phyloP scores from a whole-genome alignment of 2,329 filamentous ascomycete genomes.

The Trichophyton schoenleinii region DNA sequence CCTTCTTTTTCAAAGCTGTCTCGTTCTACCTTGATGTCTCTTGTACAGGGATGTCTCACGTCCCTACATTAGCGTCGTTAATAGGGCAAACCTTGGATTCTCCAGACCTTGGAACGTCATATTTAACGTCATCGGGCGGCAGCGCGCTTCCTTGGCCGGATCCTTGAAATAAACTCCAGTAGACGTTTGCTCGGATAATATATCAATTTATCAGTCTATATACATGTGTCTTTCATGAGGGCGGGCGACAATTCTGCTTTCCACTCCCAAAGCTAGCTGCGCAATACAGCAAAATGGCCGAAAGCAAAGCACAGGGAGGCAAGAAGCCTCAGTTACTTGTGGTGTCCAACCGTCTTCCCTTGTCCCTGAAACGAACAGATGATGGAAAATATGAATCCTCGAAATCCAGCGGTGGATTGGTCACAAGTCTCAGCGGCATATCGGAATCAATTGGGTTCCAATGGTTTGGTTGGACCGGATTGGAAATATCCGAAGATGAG shows the following conservation, averaged over 20 bases:
- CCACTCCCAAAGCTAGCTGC: no score
- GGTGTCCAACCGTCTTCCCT: conserved; percentile 80
- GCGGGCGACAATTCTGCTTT: no score
- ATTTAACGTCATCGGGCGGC: neutral
- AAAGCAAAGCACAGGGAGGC: neutral
- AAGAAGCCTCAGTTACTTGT: conserved; percentile 39
- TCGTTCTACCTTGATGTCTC: neutral
- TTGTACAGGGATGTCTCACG: neutral
- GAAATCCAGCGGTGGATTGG: conserved; percentile 83
- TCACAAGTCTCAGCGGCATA: conserved; percentile 76
- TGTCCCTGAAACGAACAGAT: conserved; percentile 78
- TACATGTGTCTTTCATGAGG: neutral
- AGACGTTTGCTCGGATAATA: neutral
- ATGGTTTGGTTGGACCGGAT: conserved; percentile 93
- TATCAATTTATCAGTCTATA: no score
- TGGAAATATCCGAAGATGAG: conserved; percentile 72
- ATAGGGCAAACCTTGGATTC: neutral
- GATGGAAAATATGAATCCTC: conserved; percentile 73
- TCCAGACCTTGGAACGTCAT: neutral
- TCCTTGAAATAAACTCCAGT: neutral
- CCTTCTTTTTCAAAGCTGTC: neutral
- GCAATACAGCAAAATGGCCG: neutral
- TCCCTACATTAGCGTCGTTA: neutral
- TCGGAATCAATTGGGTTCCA: conserved; percentile 81
- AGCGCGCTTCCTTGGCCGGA: neutral